Evolutionary conservation across 1,284 basidiomycete species (phyloP).

Genomic region (Inonotus hispidus): DNA sequence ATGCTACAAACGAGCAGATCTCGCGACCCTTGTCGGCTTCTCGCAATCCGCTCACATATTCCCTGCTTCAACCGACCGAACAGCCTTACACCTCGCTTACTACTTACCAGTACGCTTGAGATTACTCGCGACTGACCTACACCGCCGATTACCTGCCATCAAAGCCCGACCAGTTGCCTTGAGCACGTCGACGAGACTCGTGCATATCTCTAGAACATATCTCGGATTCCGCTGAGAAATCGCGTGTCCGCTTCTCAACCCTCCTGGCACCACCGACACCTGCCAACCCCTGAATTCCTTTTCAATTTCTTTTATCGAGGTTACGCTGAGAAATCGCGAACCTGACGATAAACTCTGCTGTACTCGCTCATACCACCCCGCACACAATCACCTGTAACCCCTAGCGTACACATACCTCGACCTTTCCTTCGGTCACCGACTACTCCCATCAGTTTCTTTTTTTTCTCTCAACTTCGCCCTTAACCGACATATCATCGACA

Average conservation of each 20-base stretch:
- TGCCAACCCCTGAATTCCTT: conserved; percentile 19
- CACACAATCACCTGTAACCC: conserved; percentile 6
- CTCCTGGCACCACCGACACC: not conserved
- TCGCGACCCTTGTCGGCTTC: conserved; percentile 95
- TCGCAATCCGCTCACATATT: conserved; percentile 39
- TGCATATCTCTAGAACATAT: conserved; percentile 21
- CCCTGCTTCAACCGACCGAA: conserved; percentile 6
- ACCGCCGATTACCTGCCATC: conserved; percentile 10
- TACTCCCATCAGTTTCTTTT: not conserved
- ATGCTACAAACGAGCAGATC: conserved; percentile 43
- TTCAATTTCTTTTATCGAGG: conserved; percentile 28
- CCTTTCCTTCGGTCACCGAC: not conserved
- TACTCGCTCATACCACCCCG: not conserved
- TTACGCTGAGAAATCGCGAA: conserved; percentile 62
- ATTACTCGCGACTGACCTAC: conserved; percentile 19
- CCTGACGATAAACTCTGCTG: conserved; percentile 10
- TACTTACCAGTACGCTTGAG: conserved; percentile 8
- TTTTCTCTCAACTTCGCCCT: conserved; percentile 1
- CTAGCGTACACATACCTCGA: conserved; percentile 5
- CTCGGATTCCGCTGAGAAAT: conserved; percentile 22
- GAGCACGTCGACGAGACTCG: conserved; percentile 19
- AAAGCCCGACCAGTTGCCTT: conserved; percentile 18
- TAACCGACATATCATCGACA: conserved; percentile 3
- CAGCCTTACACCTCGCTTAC: not conserved
- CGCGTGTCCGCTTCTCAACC: conserved; percentile 19